phyloP scores from a whole-genome alignment of 352 stramenopile species.

The Blastocystis sp. region DNA sequence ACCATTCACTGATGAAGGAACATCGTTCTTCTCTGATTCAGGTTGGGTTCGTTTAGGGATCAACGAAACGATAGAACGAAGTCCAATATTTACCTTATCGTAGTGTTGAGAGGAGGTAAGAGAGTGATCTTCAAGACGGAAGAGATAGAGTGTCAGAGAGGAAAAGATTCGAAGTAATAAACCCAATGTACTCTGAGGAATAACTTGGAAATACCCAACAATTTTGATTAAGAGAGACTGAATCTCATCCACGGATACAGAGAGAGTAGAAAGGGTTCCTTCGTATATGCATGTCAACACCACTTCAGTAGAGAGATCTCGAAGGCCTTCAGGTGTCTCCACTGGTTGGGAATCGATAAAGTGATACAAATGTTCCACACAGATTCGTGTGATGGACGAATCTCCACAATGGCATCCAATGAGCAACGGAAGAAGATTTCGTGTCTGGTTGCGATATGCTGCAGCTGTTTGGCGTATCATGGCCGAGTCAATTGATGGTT shows the following conservation, averaged over 20 bases:
- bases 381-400: not conserved
- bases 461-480: not conserved
- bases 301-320: not conserved
- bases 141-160: not conserved
- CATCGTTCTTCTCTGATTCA: not conserved
- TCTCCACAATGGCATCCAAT: not conserved
- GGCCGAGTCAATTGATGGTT: not conserved
- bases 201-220: not conserved
- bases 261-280: not conserved
- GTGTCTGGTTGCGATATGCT: not conserved
- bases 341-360: not conserved
- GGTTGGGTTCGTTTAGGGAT: not conserved
- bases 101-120: not conserved
- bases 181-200: not conserved
- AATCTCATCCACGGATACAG: not conserved
- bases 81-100: not conserved
- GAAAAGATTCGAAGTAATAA: not conserved
- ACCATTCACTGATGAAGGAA: no score
- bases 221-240: not conserved
- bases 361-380: not conserved
- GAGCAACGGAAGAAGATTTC: not conserved
- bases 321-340: no score
- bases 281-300: not conserved
- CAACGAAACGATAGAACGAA: not conserved
- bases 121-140: not conserved